phyloP scores from a whole-genome alignment of 1,139 yeast species.

The Geotrichum australiense region DNA sequence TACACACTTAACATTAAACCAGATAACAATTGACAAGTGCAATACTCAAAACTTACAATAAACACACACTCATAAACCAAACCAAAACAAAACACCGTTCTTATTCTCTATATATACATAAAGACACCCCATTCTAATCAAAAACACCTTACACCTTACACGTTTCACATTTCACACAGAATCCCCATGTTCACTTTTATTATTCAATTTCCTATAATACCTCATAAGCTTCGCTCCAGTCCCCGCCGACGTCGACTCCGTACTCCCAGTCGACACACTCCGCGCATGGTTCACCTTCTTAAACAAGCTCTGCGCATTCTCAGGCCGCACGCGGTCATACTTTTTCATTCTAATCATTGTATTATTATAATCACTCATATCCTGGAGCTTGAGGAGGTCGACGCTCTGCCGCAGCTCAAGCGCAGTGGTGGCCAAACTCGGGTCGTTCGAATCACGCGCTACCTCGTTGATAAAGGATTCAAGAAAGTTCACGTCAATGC shows the following conservation, averaged over 20 bases:
- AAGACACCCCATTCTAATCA: no score
- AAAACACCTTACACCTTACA: no score
- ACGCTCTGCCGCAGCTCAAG: constrained; percentile 57
- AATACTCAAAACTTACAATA: no score
- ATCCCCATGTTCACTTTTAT: constrained; percentile 4
- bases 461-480: constrained; percentile 45
- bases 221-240: constrained; percentile 16
- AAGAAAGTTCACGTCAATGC: constrained; percentile 53
- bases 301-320: constrained; percentile 47
- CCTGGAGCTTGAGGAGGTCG: constrained; percentile 44
- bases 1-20: no score
- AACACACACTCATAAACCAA: no score
- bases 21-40: no score
- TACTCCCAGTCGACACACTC: constrained; percentile 43
- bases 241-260: constrained; percentile 7
- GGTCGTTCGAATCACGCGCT: constrained; percentile 32
- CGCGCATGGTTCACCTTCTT: constrained; percentile 33
- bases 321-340: constrained; percentile 55
- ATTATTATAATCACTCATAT: constrained; percentile 49
- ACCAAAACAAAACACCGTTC: no score
- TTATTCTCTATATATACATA: no score
- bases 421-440: constrained; percentile 40
- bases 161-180: no score
- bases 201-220: constrained; percentile 14
- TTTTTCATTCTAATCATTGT: constrained; percentile 50